Conservation (phyloP, 768 basidiomycete species). For the Dictyophora rubrovolvata region DNA sequence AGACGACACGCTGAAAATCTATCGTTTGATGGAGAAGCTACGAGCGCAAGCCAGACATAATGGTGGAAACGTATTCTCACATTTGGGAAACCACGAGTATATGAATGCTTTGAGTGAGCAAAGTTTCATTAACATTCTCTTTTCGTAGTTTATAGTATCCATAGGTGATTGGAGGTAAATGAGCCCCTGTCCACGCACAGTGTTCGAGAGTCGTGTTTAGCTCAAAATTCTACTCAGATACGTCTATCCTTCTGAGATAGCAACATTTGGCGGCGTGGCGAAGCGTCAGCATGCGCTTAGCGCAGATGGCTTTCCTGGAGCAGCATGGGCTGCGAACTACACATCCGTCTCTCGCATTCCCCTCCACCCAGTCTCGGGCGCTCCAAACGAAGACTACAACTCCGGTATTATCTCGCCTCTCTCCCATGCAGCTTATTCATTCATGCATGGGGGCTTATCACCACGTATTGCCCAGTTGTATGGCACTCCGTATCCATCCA, state of each 20-base stretch:
- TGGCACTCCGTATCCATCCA: constrained; percentile 72
- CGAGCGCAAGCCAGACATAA: constrained; percentile 57
- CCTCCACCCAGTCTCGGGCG: constrained; percentile 59
- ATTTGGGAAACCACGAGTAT: constrained; percentile 93
- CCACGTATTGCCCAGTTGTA: constrained; percentile 50
- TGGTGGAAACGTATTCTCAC: constrained; percentile 66
- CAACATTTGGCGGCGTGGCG: constrained; percentile 66
- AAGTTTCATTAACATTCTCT: not conserved
- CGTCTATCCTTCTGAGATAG: constrained; percentile 71
- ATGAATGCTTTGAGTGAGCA: constrained; percentile 77
- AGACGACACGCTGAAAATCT: constrained; percentile 82
- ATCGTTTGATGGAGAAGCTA: constrained; percentile 73
- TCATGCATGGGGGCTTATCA: constrained; percentile 87
- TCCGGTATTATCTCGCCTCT: constrained; percentile 42
- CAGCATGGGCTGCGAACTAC: constrained; percentile 80
- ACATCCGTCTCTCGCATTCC: constrained; percentile 74
- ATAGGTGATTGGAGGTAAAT: constrained; percentile 77
- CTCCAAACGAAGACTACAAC: constrained; percentile 45
- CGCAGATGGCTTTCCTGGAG: constrained; percentile 61
- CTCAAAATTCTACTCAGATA: constrained; percentile 42
- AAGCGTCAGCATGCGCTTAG: constrained; percentile 66
- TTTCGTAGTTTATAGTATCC: constrained; percentile 3
- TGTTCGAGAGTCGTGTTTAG: not conserved
- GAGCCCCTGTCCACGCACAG: not conserved
- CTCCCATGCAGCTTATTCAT: constrained; percentile 75